phyloP scores from a whole-genome alignment of 148 eudicot genomes.

The Rhododendron henanense region DNA sequence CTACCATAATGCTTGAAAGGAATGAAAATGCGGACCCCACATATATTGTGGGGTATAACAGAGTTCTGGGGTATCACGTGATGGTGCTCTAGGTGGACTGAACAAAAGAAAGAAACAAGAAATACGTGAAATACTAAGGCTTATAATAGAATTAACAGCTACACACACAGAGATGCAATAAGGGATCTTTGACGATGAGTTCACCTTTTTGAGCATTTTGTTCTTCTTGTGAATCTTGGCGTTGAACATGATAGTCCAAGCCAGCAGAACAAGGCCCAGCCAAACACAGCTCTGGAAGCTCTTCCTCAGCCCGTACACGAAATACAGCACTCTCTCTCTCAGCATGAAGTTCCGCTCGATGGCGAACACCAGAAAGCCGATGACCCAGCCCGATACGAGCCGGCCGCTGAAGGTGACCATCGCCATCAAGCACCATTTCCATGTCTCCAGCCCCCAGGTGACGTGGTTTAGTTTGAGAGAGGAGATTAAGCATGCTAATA shows the following conservation, averaged over 20 bases:
- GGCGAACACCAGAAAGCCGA: conserved; percentile 37
- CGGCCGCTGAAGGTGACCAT: conserved; percentile 61
- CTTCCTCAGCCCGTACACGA: conserved; percentile 55
- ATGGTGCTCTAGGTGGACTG: no score
- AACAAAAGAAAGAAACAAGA: no score
- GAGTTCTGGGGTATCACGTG: no score
- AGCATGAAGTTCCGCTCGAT: conserved; percentile 64
- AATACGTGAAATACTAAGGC: no score
- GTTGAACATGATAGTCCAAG: conserved; percentile 55
- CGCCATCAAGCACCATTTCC: conserved; percentile 71
- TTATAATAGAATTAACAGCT: no score
- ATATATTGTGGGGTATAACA: no score
- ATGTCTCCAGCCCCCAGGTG: conserved; percentile 38
- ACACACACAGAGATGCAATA: no score
- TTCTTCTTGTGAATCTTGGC: conserved; percentile 32
- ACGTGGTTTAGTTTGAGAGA: conserved; percentile 26
- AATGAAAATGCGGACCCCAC: no score
- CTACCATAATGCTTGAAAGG: no score
- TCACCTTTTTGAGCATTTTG: conserved; percentile 25
- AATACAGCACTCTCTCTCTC: conserved; percentile 63
- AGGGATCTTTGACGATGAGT: background rate
- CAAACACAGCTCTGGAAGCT: conserved; percentile 61
- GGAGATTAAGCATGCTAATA: conserved; percentile 32
- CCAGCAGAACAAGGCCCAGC: conserved; percentile 54
- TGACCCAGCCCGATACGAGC: conserved; percentile 53